A percentile compares a stretch with the other conserved stretches of the same genome.
Conservation (phyloP, 139 green algal species). For the Micractinium sp. region DNA sequence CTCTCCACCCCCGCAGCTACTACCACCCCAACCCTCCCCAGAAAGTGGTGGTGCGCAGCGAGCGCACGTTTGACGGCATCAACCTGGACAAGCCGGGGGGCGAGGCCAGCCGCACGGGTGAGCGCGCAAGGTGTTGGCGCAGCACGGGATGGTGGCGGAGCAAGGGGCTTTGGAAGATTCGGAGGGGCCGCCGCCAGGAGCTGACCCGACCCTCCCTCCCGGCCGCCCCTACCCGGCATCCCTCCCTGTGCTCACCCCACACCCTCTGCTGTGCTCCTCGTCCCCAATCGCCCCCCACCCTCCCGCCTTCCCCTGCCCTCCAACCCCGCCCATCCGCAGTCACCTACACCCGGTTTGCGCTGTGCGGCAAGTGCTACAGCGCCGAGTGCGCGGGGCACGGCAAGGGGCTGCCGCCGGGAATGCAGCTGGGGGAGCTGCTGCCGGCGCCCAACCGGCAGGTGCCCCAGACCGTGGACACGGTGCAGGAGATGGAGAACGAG, state of each 20-base stretch:
- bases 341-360: conserved; percentile 55
- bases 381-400: conserved; percentile 8
- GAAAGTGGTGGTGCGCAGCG: conserved; percentile 43
- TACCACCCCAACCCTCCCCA: conserved; percentile 36
- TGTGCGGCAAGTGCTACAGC: conserved; percentile 63
- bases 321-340: background rate
- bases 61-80: conserved; percentile 89
- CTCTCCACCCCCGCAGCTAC: background rate
- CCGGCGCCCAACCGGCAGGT: conserved; percentile 39
- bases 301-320: background rate
- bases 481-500: conserved; percentile 84
- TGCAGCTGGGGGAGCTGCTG: conserved; percentile 35
- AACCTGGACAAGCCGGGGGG: conserved; percentile 70
- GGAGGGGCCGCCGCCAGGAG: no score
- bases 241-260: background rate
- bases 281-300: background rate
- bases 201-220: no score
- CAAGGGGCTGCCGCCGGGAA: conserved; percentile 21
- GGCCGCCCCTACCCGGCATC: no score
- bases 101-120: conserved; percentile 34
- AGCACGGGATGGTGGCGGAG: no score
- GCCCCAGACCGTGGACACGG: conserved; percentile 50
- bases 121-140: background rate
- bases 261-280: background rate
- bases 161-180: no score